Evolutionary conservation across 305 asterid genomes (phyloP).

Genomic region (Rubia peregrina): DNA sequence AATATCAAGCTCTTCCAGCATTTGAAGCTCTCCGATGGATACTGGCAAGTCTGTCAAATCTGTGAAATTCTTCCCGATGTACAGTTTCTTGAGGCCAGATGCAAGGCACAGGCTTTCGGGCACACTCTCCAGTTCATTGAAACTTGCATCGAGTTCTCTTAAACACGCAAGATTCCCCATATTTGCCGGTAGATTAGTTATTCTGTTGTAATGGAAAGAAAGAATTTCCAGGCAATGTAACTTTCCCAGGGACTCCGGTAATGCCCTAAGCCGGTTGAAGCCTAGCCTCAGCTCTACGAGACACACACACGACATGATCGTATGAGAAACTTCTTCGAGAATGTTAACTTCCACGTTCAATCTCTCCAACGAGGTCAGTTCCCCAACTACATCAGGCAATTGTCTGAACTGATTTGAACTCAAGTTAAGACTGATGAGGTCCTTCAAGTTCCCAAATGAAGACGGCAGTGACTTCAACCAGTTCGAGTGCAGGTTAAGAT

Average conservation of each 20-base stretch:
- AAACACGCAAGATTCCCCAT: slow-evolving; percentile 49
- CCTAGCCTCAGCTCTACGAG: slow-evolving; percentile 64
- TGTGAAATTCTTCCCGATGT: slow-evolving; percentile 63
- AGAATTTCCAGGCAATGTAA: slow-evolving; percentile 62
- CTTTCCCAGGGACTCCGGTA: slow-evolving; percentile 67
- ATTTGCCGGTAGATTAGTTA: slow-evolving; percentile 51
- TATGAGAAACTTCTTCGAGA: slow-evolving; percentile 66
- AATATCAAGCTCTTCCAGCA: slow-evolving; percentile 74
- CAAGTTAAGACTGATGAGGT: slow-evolving; percentile 55
- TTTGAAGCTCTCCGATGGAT: slow-evolving; percentile 54
- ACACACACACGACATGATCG: slow-evolving; percentile 60
- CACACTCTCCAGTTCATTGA: slow-evolving; percentile 63
- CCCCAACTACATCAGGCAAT: slow-evolving; percentile 51
- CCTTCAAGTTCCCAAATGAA: slow-evolving; percentile 53
- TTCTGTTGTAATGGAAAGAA: slow-evolving; percentile 58
- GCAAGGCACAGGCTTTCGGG: slow-evolving; percentile 58
- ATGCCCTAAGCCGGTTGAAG: slow-evolving; percentile 68
- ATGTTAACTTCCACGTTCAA: slow-evolving; percentile 50
- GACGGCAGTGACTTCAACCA: slow-evolving; percentile 62
- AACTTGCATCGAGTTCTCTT: slow-evolving; percentile 69
- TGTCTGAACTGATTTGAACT: slow-evolving; percentile 53
- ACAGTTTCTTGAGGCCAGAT: slow-evolving; percentile 38
- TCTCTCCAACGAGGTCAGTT: slow-evolving; percentile 43
- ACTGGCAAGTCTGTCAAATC: slow-evolving; percentile 63
- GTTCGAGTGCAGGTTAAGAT: slow-evolving; percentile 57